Evolutionary conservation across 768 basidiomycete genomes (phyloP).

Genomic region (Calvatia gigantea): DNA sequence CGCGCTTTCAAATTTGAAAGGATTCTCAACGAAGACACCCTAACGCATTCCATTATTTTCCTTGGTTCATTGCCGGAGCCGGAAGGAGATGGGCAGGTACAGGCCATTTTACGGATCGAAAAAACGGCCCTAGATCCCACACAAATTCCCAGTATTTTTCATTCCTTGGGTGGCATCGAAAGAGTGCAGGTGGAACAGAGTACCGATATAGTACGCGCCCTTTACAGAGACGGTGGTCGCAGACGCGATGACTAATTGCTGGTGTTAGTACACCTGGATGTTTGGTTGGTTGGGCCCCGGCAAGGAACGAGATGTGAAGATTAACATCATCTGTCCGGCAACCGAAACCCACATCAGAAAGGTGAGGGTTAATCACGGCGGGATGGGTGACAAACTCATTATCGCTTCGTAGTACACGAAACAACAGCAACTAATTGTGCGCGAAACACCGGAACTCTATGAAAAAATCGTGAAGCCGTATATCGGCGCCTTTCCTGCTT

Average conservation of each 20-base stretch:
- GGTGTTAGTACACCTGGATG: slow-evolving; percentile 72
- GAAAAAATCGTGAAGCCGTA: slow-evolving; percentile 70
- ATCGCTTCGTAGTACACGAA: slow-evolving; percentile 56
- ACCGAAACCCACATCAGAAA: slow-evolving; percentile 89
- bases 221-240: neutral
- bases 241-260: neutral
- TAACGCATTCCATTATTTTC: slow-evolving; percentile 57
- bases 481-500: slow-evolving; percentile 68
- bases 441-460: slow-evolving; percentile 83
- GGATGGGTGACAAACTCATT: neutral
- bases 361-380: slow-evolving; percentile 31
- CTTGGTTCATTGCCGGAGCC: slow-evolving; percentile 60
- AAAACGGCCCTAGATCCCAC: slow-evolving; percentile 62
- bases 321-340: slow-evolving; percentile 84
- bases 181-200: slow-evolving; percentile 47
- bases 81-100: slow-evolving; percentile 21
- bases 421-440: slow-evolving; percentile 70
- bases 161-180: slow-evolving; percentile 33
- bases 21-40: slow-evolving; percentile 59
- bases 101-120: slow-evolving; percentile 74
- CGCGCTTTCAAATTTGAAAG: slow-evolving; percentile 51
- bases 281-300: slow-evolving; percentile 61
- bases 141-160: slow-evolving; percentile 34
- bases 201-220: slow-evolving; percentile 62
- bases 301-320: slow-evolving; percentile 64